These are phyloP conservation scores for Lentinula aciculospora DNA, from an alignment of 768 basidiomycete genomes.

Conservation along the genomic window DNA sequence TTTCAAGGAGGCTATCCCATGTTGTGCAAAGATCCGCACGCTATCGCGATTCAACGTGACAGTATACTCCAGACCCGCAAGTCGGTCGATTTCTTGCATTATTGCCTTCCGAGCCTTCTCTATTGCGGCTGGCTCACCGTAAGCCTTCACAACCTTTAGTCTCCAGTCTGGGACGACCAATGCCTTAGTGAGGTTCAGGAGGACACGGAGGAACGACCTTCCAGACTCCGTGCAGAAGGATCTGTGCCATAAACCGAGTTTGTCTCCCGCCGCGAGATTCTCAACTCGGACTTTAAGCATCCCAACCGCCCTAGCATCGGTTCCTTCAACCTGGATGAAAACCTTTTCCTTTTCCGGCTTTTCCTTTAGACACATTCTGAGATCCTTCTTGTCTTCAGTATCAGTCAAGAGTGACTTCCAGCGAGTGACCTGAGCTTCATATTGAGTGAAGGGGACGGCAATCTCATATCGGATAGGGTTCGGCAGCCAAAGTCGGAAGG, in stretches of 20 bases:
- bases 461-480: conserved; percentile 47
- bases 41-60: conserved; percentile 30
- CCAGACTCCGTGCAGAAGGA: conserved; percentile 25
- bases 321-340: conserved; percentile 38
- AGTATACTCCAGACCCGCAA: conserved; percentile 37
- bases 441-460: conserved; percentile 41
- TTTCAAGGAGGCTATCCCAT: conserved; percentile 43
- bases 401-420: conserved; percentile 40
- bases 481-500: conserved; percentile 35
- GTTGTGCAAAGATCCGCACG: conserved; percentile 45
- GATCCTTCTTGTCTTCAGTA: conserved; percentile 29
- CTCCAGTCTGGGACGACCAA: conserved; percentile 43
- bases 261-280: conserved; percentile 44
- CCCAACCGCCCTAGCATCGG: conserved; percentile 48
- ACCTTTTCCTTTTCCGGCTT: neutral
- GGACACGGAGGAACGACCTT: conserved; percentile 27
- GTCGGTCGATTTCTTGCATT: conserved; percentile 38
- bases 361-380: conserved; percentile 24
- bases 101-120: conserved; percentile 40
- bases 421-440: conserved; percentile 39
- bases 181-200: conserved; percentile 31
- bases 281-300: conserved; percentile 57
- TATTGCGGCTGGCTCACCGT: conserved; percentile 33
- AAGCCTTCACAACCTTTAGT: conserved; percentile 36
- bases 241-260: conserved; percentile 41